Conservation (phyloP, 129 eudicot species). For the Silybum marianum region DNA sequence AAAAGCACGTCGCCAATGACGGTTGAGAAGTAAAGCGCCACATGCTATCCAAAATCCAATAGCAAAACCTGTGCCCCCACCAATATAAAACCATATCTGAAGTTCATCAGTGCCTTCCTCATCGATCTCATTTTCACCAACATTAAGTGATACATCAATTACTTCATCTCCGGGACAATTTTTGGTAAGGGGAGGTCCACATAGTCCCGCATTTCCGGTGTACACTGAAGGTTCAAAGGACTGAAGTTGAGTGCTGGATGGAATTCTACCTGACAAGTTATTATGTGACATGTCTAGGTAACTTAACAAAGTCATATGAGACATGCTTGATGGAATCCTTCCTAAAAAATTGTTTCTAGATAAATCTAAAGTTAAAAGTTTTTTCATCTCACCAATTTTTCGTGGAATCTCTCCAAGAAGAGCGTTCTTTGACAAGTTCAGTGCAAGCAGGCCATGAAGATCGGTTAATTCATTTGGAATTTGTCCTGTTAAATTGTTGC, state of each 20-base stretch:
- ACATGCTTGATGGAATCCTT: slow-evolving; percentile 31
- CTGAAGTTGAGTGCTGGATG: slow-evolving; percentile 20
- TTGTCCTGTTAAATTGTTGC: slow-evolving; percentile 37
- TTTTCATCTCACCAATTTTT: slow-evolving; percentile 25
- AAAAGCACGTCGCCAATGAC: neutral
- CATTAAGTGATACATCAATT: neutral
- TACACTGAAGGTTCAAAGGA: slow-evolving; percentile 16
- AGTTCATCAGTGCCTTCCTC: neutral
- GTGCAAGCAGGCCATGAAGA: slow-evolving; percentile 17
- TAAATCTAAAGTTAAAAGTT: slow-evolving; percentile 24
- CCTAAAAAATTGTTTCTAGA: slow-evolving; percentile 42
- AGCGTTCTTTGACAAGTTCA: slow-evolving; percentile 38
- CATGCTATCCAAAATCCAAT: neutral
- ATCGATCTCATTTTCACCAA: neutral
- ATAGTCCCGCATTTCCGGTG: slow-evolving; percentile 16
- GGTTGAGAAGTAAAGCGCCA: neutral
- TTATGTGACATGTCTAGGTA: slow-evolving; percentile 38
- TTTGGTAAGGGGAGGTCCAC: slow-evolving; percentile 14
- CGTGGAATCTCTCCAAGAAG: slow-evolving; percentile 34
- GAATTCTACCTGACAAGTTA: slow-evolving; percentile 36
- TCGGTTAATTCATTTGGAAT: slow-evolving; percentile 27
- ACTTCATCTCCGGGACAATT: slow-evolving; percentile 25
- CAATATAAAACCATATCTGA: slow-evolving; percentile 16
- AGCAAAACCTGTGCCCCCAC: neutral
- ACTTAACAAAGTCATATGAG: slow-evolving; percentile 4